Base-by-base conservation (phyloP, 768 basidiomycete species). In the Leccinum longicurvipes region DNA sequence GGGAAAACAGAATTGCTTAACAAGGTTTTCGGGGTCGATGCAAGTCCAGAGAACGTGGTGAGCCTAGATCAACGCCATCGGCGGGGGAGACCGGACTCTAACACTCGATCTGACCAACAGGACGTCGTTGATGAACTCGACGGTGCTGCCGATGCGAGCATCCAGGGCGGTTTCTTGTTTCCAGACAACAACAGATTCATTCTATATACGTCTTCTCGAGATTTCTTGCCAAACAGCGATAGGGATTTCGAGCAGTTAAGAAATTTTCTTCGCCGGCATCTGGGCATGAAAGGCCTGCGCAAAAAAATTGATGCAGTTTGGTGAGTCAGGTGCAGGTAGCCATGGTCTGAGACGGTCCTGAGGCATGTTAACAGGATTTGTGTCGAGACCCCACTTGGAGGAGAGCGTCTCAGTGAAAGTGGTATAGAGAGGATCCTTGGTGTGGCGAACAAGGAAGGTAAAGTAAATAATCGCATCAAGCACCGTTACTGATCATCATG, bases 391-490 rank as follows among this genome's bases (percentile, higher is more conserved):
- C 56, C 56, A 21, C 51, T 27, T n/a, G n/a, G 39, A 1, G 56
- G 56, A 2, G 56, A 54, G 25, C 56, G 56, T 27, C 51, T 57
- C n/a, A 25, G 15, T 23, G 56, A 57, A 48, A 57, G 14, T 34
- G 56, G 56, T 8, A 31, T 57, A n/a, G 56, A 57, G 52, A 53
- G 47, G 42, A 28, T 57, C 32, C 41, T 57, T 14, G 52, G 44
- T 1, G 47, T 54, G 41, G 41, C 56, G 11, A 27, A 57, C n/a
- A 54, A 54, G 31, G 54, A 54, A 28, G 25, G 56, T 50, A 29
- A 15, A 29, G 29, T 47, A 21, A 25, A 21, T 25, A 19, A 28
- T 17, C n/a, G 8, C 25, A 25, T 17, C 28, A 12, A 42, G n/a
- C 19, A 34, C 9, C 5, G 25, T 28, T 34, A 14, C 27, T 54